Percentiles rank a stretch among this genome's conserved stretches.
phyloP scores from a whole-genome alignment of 2,329 filamentous ascomycete species.

The Amesomyces nigricolor region DNA sequence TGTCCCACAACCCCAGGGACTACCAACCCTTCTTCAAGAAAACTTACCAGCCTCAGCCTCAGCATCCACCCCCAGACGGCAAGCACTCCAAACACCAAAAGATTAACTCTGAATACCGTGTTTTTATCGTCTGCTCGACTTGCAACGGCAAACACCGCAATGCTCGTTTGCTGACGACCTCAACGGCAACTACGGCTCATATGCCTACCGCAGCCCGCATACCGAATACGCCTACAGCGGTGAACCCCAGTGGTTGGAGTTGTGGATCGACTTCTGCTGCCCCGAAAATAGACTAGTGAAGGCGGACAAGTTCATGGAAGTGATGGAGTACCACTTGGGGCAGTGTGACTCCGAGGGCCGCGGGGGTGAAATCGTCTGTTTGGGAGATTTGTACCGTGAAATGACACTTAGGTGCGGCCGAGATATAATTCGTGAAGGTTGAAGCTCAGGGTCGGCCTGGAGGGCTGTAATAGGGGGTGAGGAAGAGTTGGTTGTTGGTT shows the following conservation, averaged over 20 bases:
- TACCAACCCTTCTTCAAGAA: background rate
- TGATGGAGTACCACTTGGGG: background rate
- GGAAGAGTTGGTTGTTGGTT: too few species aligned
- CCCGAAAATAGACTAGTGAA: background rate
- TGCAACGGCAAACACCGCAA: background rate
- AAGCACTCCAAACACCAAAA: background rate
- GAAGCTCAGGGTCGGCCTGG: too few species aligned
- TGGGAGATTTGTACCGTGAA: background rate
- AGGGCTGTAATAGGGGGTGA: too few species aligned
- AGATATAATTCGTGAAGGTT: too few species aligned
- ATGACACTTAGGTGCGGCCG: too few species aligned
- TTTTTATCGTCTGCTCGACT: background rate
- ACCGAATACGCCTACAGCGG: too few species aligned
- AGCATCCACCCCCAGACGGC: background rate
- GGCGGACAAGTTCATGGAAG: background rate
- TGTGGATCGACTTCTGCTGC: background rate
- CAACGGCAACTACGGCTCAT: background rate
- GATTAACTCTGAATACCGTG: background rate
- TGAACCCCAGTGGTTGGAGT: too few species aligned
- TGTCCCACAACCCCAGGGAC: background rate
- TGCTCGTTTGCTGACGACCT: background rate
- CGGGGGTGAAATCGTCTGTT: background rate
- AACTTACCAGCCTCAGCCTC: background rate
- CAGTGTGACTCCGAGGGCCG: background rate
- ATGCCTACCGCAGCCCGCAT: too few species aligned